Evolutionary conservation across 352 stramenopile genomes (phyloP).

Genomic region (Globisporangium nagaii): DNA sequence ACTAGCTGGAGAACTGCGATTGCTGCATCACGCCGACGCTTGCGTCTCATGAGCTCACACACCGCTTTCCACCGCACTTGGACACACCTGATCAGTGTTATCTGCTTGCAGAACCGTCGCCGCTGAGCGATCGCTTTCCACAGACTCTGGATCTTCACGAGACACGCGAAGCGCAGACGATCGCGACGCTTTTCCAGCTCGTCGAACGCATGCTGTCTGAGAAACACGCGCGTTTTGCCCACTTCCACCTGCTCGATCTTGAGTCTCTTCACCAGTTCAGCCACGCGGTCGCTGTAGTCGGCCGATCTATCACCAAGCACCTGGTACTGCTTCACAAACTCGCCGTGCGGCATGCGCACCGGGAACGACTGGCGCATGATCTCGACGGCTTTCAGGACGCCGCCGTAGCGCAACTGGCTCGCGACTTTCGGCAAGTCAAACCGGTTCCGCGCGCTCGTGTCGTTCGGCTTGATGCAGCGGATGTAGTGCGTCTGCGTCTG

Average conservation of each 20-base stretch:
- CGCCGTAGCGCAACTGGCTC: conserved; percentile 75
- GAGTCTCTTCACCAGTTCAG: conserved; percentile 26
- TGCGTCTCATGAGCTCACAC: conserved; percentile 31
- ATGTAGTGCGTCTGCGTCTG: conserved; percentile 97
- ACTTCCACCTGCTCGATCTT: conserved; percentile 43
- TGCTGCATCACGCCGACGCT: conserved; percentile 24
- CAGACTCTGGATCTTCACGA: conserved; percentile 38
- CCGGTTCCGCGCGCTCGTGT: conserved; percentile 83
- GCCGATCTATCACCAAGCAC: conserved; percentile 12
- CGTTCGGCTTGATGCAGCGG: conserved; percentile 98
- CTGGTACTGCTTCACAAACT: conserved; percentile 61
- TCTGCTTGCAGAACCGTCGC: conserved; percentile 22
- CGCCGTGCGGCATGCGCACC: conserved; percentile 62
- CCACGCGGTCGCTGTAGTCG: conserved; percentile 16
- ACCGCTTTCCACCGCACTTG: conserved; percentile 58
- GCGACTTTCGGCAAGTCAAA: conserved; percentile 86
- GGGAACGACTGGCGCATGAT: conserved; percentile 83
- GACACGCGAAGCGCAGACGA: conserved; percentile 17
- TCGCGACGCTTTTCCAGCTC: conserved; percentile 49
- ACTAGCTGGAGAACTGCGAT: conserved; percentile 29
- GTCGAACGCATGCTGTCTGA: conserved; percentile 60
- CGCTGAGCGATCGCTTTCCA: conserved; percentile 35
- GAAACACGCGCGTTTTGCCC: conserved; percentile 67
- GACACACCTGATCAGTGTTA: conserved; percentile 33
- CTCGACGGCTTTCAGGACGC: conserved; percentile 79